A percentile compares a stretch with the other conserved stretches of the same genome.
These are phyloP conservation scores for Stagonosporopsis cucurbitacearum DNA, from an alignment of 2,329 filamentous ascomycete genomes.

Conservation along the genomic window DNA sequence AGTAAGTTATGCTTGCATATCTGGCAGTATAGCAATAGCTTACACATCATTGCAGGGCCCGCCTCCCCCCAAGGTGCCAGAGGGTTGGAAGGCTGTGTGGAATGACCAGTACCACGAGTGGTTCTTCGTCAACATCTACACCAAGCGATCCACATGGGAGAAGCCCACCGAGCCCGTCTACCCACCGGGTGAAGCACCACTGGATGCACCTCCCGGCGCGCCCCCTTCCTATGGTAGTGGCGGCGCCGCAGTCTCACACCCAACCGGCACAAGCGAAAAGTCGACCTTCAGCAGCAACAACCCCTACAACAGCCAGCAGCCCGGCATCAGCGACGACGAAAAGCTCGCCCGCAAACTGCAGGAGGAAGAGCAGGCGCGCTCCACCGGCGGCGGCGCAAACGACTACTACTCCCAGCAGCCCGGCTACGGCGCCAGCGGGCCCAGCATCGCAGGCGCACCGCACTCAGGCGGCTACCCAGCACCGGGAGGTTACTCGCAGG, in stretches of 20 bases:
- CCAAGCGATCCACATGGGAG: conserved; percentile 91
- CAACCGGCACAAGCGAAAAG: conserved; percentile 54
- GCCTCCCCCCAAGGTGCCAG: conserved; percentile 68
- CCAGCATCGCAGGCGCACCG: conserved; percentile 4
- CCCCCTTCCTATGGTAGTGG: conserved; percentile 44
- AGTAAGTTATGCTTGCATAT: conserved; percentile 26
- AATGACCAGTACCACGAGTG: conserved; percentile 89
- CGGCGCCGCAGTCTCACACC: conserved; percentile 43
- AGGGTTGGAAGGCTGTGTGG: conserved; percentile 85
- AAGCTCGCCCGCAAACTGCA: conserved; percentile 78
- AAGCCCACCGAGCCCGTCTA: conserved; percentile 74
- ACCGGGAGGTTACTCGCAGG: conserved; percentile 30
- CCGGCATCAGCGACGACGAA: conserved; percentile 69
- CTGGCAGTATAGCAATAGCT: conserved; percentile 13
- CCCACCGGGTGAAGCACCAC: conserved; percentile 64
- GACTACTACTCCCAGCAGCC: conserved; percentile 54
- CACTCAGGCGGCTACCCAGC: conserved; percentile 8
- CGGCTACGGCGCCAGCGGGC: conserved; percentile 17
- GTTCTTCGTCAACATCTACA: conserved; percentile 91
- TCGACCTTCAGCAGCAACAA: conserved; percentile 65
- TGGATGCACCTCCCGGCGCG: conserved; percentile 65
- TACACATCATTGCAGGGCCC: conserved; percentile 48
- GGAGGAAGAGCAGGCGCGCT: conserved; percentile 78
- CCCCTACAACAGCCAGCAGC: conserved; percentile 60
- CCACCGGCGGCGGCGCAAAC: conserved; percentile 52